A percentile compares a stretch with the other conserved stretches of the same genome.
These are phyloP conservation scores for Epichloe brachyelytri DNA, from an alignment of 2,329 filamentous ascomycete genomes.

Conservation along the genomic window DNA sequence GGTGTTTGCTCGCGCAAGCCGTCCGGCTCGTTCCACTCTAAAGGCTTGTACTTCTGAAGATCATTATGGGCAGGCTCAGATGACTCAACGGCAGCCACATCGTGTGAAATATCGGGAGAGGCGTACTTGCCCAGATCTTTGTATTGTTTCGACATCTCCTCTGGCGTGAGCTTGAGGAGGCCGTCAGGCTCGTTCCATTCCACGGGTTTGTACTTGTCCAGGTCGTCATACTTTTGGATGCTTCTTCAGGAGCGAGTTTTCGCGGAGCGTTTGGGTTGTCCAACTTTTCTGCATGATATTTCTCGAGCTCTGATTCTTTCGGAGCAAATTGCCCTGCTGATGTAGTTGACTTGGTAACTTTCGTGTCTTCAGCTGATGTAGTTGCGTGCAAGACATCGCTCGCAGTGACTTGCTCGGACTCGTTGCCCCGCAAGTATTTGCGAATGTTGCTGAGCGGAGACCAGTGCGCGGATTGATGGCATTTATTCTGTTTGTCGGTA, in stretches of 20 bases:
- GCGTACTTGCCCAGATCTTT: constrained; percentile 25
- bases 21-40: constrained; percentile 26
- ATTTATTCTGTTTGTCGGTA: constrained; percentile 10
- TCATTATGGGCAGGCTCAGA: constrained; percentile 21
- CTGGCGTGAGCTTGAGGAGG: constrained; percentile 14
- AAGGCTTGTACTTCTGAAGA: constrained; percentile 25
- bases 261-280: constrained; percentile 16
- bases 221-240: constrained; percentile 28
- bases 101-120: constrained; percentile 14
- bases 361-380: constrained; percentile 7
- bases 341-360: constrained; percentile 25
- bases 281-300: constrained; percentile 18
- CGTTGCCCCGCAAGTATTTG: constrained; percentile 15
- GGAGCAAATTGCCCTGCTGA: constrained; percentile 29
- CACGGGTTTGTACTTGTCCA: constrained; percentile 25
- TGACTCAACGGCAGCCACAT: constrained; percentile 18
- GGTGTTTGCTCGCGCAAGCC: constrained; percentile 22
- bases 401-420: constrained; percentile 11
- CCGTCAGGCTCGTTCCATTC: constrained; percentile 20
- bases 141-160: constrained; percentile 18
- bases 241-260: constrained; percentile 17
- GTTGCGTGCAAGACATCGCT: constrained; percentile 15
- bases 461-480: constrained; percentile 9
- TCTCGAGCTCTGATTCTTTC: constrained; percentile 15
- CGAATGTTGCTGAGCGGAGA: constrained; percentile 19